Percentiles rank a stretch among this genome's conserved stretches.
These are phyloP conservation scores for Fusarium sp. DNA, from an alignment of 2,329 filamentous ascomycete species.

Conservation along the genomic window DNA sequence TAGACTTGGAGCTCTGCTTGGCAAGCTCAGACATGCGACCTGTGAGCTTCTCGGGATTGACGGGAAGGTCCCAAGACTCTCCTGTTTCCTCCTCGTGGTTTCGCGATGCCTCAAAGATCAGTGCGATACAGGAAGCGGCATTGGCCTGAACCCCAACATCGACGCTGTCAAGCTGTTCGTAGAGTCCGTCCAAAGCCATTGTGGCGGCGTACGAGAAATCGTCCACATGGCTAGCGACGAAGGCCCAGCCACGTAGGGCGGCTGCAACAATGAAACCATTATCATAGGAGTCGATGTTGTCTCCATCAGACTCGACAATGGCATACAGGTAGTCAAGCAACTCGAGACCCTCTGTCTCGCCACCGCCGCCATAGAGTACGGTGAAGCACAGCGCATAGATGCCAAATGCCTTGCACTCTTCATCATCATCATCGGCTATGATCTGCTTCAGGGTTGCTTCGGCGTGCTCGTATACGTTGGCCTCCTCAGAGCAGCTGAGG, in stretches of 20 bases:
- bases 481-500: conserved; percentile 73
- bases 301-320: conserved; percentile 82
- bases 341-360: conserved; percentile 73
- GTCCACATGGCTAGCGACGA: conserved; percentile 80
- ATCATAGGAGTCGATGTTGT: conserved; percentile 76
- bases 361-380: conserved; percentile 80
- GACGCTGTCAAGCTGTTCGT: conserved; percentile 84
- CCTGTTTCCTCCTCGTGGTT: conserved; percentile 61
- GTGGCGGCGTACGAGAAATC: conserved; percentile 79
- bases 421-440: conserved; percentile 67
- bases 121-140: conserved; percentile 82
- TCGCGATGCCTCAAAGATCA: conserved; percentile 79
- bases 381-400: conserved; percentile 80
- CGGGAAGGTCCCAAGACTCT: conserved; percentile 61
- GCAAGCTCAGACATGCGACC: conserved; percentile 61
- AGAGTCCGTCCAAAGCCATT: conserved; percentile 80
- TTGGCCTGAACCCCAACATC: conserved; percentile 79
- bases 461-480: conserved; percentile 48
- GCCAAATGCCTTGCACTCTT: conserved; percentile 72
- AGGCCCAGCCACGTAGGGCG: conserved; percentile 81
- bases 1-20: conserved; percentile 59
- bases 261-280: conserved; percentile 77
- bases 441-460: conserved; percentile 50
- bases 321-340: conserved; percentile 81
- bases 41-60: conserved; percentile 62